Evolutionary conservation across 2,329 filamentous ascomycete genomes (phyloP).

Genomic region (Ophiocordyceps camponoti-floridani): DNA sequence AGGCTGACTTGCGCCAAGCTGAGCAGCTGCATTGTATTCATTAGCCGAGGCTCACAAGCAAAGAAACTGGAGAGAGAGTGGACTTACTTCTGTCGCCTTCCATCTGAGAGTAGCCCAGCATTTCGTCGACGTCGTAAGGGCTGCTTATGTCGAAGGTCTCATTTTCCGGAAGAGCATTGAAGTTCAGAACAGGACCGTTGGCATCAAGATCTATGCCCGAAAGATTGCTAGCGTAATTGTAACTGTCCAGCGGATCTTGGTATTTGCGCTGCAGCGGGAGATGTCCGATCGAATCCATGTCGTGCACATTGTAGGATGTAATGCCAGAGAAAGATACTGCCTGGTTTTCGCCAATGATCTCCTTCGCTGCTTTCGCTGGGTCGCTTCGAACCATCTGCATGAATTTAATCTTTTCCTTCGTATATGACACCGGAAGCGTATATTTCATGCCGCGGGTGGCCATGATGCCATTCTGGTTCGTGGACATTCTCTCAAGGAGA

Average conservation of each 20-base stretch:
- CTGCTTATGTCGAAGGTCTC: constrained; percentile 8
- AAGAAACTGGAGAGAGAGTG: background rate
- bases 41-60: background rate
- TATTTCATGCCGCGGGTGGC: constrained; percentile 3
- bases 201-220: constrained; percentile 1
- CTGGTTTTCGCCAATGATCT: constrained; percentile 6
- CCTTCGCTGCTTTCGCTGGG: constrained; percentile 6
- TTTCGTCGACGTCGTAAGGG: constrained; percentile 7
- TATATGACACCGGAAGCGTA: constrained; percentile 2
- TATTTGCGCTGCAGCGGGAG: constrained; percentile 4
- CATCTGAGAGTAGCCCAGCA: constrained; percentile 4
- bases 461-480: constrained; percentile 10
- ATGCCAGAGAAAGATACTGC: constrained; percentile 4
- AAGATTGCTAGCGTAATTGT: constrained; percentile 3
- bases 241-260: constrained; percentile 4
- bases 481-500: constrained; percentile 8
- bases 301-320: constrained; percentile 4
- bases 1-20: background rate
- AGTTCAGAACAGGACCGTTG: constrained; percentile 2
- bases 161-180: constrained; percentile 5
- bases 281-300: constrained; percentile 5
- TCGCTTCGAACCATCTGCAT: constrained; percentile 5
- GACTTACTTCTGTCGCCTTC: constrained; percentile 6
- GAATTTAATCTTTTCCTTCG: constrained; percentile 6
- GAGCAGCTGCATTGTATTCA: background rate